phyloP scores from a whole-genome alignment of 306 rosid genomes.

The Ammopiptanthus mongolicus region DNA sequence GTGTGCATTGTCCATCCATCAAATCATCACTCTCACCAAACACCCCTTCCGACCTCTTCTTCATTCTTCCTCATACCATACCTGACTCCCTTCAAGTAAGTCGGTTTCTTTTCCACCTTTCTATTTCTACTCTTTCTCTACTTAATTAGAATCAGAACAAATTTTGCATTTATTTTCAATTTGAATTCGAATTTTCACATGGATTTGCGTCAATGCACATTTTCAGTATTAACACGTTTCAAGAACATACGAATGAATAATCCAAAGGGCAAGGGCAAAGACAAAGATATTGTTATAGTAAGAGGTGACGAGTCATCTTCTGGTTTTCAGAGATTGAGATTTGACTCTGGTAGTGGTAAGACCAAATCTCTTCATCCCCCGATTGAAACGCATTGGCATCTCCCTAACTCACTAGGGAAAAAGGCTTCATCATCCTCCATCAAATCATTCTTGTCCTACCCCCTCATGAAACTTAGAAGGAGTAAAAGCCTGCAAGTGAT shows the following conservation, averaged over 20 bases:
- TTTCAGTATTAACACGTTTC: slow-evolving; percentile 2
- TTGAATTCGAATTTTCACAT: background rate
- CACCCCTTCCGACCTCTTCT: background rate
- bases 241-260: slow-evolving; percentile 26
- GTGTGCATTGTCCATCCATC: background rate
- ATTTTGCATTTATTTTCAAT: background rate
- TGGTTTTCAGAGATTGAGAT: slow-evolving; percentile 3
- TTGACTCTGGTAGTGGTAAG: slow-evolving; percentile 1
- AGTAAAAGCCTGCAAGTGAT: slow-evolving; percentile 40
- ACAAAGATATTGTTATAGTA: slow-evolving; percentile 30
- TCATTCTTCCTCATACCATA: background rate
- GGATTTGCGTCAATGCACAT: background rate
- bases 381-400: slow-evolving; percentile 63
- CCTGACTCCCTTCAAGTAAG: background rate
- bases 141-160: background rate
- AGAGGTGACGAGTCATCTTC: slow-evolving; percentile 24
- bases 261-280: slow-evolving; percentile 5
- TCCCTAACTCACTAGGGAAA: slow-evolving; percentile 13
- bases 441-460: slow-evolving; percentile 38
- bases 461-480: slow-evolving; percentile 42
- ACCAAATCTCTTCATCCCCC: slow-evolving; percentile 55
- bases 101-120: background rate
- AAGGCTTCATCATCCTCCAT: slow-evolving; percentile 21
- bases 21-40: background rate
- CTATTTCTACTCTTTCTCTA: background rate